Conservation (phyloP, 805 yeast species). For the Martiniozyma abietophila region DNA sequence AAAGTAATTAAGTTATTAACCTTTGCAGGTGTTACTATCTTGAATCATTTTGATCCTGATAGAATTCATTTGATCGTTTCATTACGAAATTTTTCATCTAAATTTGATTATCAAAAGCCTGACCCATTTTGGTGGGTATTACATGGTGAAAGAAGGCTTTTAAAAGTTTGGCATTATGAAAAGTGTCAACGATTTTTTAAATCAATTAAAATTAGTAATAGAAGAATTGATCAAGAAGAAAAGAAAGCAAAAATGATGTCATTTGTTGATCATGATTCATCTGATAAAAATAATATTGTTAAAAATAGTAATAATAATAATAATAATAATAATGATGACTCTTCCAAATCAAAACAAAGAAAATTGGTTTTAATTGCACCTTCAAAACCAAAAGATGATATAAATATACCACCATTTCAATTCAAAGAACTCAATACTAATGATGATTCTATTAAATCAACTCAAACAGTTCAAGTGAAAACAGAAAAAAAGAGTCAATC, state of each 20-base stretch:
- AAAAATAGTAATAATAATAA: background rate
- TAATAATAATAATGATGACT: background rate
- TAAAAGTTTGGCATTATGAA: conserved; percentile 53
- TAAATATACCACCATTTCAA: too few relatives aligned
- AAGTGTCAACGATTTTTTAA: conserved; percentile 48
- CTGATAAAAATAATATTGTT: background rate
- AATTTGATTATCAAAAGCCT: conserved; percentile 29
- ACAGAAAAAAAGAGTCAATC: conserved; percentile 4
- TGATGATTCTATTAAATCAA: background rate
- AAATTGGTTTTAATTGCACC: too few relatives aligned
- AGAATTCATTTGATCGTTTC: conserved; percentile 39
- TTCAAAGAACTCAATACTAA: background rate
- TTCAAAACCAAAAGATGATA: too few relatives aligned
- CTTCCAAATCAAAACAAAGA: background rate
- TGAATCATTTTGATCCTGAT: conserved; percentile 36
- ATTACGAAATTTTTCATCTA: conserved; percentile 32
- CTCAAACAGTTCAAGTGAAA: background rate
- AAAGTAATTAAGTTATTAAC: conserved; percentile 36
- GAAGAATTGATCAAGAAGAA: conserved; percentile 26
- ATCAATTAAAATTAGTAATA: conserved; percentile 35
- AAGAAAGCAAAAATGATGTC: conserved; percentile 9
- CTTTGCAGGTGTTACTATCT: conserved; percentile 38
- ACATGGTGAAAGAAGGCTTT: conserved; percentile 27
- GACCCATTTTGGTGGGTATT: conserved; percentile 40
- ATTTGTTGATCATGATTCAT: conserved; percentile 1